Conservation (phyloP, 2,329 filamentous ascomycete genomes). For the Exophiala calicioides region DNA sequence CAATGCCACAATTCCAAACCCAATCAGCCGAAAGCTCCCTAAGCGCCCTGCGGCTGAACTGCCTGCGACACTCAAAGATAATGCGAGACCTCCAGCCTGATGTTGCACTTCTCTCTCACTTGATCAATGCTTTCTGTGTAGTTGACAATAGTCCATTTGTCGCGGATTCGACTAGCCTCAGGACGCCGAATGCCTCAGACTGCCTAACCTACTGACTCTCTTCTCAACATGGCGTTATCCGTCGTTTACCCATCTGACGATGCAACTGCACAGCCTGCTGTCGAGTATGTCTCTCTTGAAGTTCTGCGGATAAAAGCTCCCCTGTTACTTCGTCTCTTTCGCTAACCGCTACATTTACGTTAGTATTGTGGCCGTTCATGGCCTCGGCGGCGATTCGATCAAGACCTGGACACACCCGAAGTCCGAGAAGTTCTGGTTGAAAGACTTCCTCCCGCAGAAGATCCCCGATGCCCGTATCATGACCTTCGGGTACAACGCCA, state of each 20-base stretch:
- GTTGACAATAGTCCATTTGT: too few relatives aligned
- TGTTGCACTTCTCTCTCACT: too few relatives aligned
- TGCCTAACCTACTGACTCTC: too few relatives aligned
- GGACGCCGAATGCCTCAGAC: background rate
- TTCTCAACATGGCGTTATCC: constrained; percentile 13
- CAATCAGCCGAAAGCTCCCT: too few relatives aligned
- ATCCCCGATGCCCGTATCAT: constrained; percentile 25
- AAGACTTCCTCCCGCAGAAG: constrained; percentile 21
- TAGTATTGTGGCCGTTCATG: constrained; percentile 43
- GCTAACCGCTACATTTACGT: background rate
- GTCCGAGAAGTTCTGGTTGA: constrained; percentile 19
- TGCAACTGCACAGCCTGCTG: background rate
- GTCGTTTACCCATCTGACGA: constrained; percentile 1
- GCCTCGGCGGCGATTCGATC: constrained; percentile 38
- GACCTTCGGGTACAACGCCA: constrained; percentile 28
- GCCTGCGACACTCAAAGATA: too few relatives aligned
- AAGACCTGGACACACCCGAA: constrained; percentile 37
- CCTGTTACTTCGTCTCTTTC: background rate
- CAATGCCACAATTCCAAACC: too few relatives aligned
- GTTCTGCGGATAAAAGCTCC: background rate
- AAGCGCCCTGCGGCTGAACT: too few relatives aligned
- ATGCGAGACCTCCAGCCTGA: too few relatives aligned
- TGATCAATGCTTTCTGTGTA: too few relatives aligned
- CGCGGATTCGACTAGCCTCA: too few relatives aligned
- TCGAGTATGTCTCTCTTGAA: constrained; percentile 3